Conservation (phyloP, 441 rosid species). For the Erodium moschatum region DNA sequence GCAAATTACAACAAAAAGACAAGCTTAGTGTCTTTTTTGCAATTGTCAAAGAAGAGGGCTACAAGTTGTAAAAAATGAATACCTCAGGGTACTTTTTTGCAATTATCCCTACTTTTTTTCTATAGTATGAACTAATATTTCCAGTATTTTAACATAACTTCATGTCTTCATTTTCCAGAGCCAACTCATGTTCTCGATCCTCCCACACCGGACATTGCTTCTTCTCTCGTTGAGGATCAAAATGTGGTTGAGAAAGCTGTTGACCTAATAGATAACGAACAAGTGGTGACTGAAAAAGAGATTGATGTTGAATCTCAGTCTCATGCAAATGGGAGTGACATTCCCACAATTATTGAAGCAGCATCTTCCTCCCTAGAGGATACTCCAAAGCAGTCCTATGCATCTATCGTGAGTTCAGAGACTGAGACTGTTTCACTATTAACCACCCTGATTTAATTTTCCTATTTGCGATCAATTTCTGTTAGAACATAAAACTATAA, state of each 20-base stretch:
- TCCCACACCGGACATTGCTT: conserved; percentile 30
- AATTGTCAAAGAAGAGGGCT: no score
- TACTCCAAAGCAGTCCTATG: conserved; percentile 51
- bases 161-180: conserved; percentile 24
- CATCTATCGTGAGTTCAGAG: conserved; percentile 52
- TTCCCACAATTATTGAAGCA: conserved; percentile 31
- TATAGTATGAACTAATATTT: no score
- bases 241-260: conserved; percentile 25
- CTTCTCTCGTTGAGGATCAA: conserved; percentile 27
- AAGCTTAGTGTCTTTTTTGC: no score
- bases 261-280: conserved; percentile 27
- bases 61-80: no score
- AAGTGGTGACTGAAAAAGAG: conserved; percentile 28
- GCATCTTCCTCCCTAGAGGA: conserved; percentile 37
- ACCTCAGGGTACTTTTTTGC: no score
- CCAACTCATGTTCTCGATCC: conserved; percentile 32
- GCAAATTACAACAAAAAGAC: no score
- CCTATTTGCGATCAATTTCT: conserved; percentile 13
- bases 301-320: conserved; percentile 27
- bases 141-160: not conserved
- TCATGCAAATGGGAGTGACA: conserved; percentile 28
- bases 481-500: not conserved
- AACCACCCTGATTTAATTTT: conserved; percentile 14
- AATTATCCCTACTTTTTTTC: no score
- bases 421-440: conserved; percentile 12